Evolutionary conservation across 2,329 filamentous ascomycete genomes (phyloP).

Genomic region (Tympanopsis confertula): DNA sequence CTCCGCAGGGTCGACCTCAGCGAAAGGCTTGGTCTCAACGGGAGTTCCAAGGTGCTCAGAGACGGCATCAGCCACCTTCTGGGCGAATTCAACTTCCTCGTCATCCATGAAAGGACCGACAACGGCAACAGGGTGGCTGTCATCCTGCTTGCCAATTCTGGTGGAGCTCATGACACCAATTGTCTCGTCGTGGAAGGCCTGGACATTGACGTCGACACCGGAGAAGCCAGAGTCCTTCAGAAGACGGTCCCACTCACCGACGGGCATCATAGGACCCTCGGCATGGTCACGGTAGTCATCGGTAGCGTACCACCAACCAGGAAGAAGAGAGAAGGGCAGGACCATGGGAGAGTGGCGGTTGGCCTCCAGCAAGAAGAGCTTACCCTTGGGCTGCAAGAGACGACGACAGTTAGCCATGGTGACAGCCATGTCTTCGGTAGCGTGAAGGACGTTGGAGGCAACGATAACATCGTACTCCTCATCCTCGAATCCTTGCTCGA

Average conservation of each 20-base stretch:
- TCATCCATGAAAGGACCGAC: no score
- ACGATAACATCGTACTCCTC: slow-evolving; percentile 22
- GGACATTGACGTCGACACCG: slow-evolving; percentile 10
- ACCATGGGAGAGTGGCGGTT: slow-evolving; percentile 5
- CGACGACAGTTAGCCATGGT: slow-evolving; percentile 17
- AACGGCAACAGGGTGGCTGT: no score
- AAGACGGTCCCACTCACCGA: slow-evolving; percentile 11
- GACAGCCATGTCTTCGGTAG: slow-evolving; percentile 12
- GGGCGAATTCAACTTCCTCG: no score
- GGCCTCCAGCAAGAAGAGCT: slow-evolving; percentile 29
- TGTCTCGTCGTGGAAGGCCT: slow-evolving; percentile 4
- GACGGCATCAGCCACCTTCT: no score
- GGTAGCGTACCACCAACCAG: slow-evolving; percentile 23
- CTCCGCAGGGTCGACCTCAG: no score
- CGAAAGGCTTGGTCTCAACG: no score
- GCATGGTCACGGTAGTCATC: slow-evolving; percentile 12
- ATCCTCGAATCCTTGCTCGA: slow-evolving; percentile 18
- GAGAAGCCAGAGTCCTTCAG: slow-evolving; percentile 11
- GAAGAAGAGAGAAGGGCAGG: slow-evolving; percentile 17
- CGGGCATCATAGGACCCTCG: slow-evolving; percentile 6
- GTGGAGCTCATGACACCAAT: no score
- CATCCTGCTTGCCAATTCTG: no score
- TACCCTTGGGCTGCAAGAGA: slow-evolving; percentile 29
- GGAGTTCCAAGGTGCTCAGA: no score
- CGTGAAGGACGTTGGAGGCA: slow-evolving; percentile 24